Evolutionary conservation across 345 rosid genomes (phyloP).

Genomic region (Stellera chamaejasme): DNA sequence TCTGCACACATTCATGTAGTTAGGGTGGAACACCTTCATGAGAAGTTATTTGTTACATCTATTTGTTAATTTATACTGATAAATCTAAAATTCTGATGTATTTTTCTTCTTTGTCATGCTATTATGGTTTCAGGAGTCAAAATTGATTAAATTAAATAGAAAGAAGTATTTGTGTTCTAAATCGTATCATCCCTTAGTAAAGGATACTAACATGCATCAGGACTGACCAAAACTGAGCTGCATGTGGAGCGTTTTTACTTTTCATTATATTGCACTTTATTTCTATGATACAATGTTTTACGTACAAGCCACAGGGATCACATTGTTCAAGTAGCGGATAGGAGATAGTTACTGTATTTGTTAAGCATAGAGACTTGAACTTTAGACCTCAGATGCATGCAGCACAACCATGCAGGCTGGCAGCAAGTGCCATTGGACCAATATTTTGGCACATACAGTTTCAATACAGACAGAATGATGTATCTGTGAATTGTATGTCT

Average conservation of each 20-base stretch:
- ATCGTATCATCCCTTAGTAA: not conserved
- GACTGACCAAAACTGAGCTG: constrained; percentile 7
- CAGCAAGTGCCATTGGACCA: no score
- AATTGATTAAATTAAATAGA: no score
- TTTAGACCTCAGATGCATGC: no score
- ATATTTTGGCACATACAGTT: not conserved
- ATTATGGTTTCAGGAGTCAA: no score
- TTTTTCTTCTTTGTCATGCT: not conserved
- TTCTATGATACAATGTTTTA: no score
- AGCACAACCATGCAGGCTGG: no score
- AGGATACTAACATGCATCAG: not conserved
- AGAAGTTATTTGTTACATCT: constrained; percentile 17
- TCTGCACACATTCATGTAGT: constrained; percentile 10
- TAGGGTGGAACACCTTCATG: constrained; percentile 11
- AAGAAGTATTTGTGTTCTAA: no score
- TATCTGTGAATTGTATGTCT: constrained; percentile 3
- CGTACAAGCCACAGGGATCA: no score
- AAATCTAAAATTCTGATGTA: constrained; percentile 5
- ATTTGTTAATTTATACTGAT: constrained; percentile 16
- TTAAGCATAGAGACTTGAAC: no score
- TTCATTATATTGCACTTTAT: no score
- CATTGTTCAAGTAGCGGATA: no score
- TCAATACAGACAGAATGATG: constrained; percentile 5
- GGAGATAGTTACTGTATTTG: no score
- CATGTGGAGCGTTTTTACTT: constrained; percentile 2